Conservation (phyloP, 2,329 filamentous ascomycete species). For the Alternaria brassicae region DNA sequence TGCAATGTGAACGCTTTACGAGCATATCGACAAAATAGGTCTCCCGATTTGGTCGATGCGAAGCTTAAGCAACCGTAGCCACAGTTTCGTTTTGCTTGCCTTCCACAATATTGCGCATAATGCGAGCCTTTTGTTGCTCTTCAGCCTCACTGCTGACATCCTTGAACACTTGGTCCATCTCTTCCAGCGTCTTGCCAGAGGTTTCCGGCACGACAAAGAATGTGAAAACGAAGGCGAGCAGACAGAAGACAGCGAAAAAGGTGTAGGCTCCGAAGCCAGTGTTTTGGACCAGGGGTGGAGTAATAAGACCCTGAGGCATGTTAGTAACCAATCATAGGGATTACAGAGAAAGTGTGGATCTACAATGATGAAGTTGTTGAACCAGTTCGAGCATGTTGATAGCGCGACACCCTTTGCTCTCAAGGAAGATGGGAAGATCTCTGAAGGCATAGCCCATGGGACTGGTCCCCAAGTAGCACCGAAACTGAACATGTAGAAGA, state of each 20-base stretch:
- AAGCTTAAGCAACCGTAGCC: neutral
- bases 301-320: slow-evolving; percentile 64
- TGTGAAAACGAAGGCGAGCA: slow-evolving; percentile 44
- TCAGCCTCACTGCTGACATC: slow-evolving; percentile 47
- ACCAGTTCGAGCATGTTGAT: slow-evolving; percentile 69
- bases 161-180: slow-evolving; percentile 50
- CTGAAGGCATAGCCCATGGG: slow-evolving; percentile 58
- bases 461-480: slow-evolving; percentile 65
- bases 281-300: slow-evolving; percentile 67
- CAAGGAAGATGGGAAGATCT: slow-evolving; percentile 69
- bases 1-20: neutral
- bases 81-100: slow-evolving; percentile 14
- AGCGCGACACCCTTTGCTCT: slow-evolving; percentile 72
- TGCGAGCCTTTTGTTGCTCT: slow-evolving; percentile 41
- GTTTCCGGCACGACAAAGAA: slow-evolving; percentile 48
- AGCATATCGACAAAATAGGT: neutral
- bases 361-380: slow-evolving; percentile 68
- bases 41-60: neutral
- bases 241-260: slow-evolving; percentile 50
- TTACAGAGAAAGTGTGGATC: slow-evolving; percentile 8
- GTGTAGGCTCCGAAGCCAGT: slow-evolving; percentile 57
- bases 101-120: slow-evolving; percentile 41
- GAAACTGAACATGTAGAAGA: slow-evolving; percentile 70
- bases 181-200: slow-evolving; percentile 43
- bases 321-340: slow-evolving; percentile 47